Base-by-base conservation (phyloP, 257 asterid genomes). In the Gentiana straminea region DNA sequence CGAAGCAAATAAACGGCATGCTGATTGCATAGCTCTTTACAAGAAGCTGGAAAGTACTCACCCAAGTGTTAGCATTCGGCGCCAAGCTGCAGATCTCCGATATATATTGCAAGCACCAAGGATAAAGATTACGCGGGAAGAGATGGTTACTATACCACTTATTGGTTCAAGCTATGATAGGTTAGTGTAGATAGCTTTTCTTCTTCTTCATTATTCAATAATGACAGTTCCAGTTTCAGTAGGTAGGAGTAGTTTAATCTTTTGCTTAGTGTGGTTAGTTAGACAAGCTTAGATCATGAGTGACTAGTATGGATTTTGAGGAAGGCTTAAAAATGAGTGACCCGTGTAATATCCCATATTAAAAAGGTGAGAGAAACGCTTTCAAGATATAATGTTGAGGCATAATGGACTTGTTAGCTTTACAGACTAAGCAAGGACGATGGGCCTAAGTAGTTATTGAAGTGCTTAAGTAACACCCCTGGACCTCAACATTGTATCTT, bases 41-140 rank as follows among this genome's bases (percentile, higher is more conserved):
- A 70, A 66, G 69, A 89, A 83, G 56, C 68, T 92, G 78, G 98
- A 92, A 68, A 76, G 39, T 73, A 74, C 64, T 54, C 98, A 88
- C 61, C 97, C 98, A 7, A 83, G 84, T 69, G 69, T 81, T 67
- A 73, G 82, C 68, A 88, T 92, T 11, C 80, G 97, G 7, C 87
- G 98, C 57, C 97, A 92, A 80, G 98, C 98, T 62, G 77, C 83
- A 45, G 97, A 88, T 0, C 77, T 92, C 53, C 87, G 94, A 35
- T 92, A 91, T 80, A 91, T 91, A 55, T 70, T 88, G 73, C 97
- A 92, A 76, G 98, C 97, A 45, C 98, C 98, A 33, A 85, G 85
- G 86, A 78, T 92, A 55, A 92, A 88, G 84, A 92, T 92, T 67
- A 62, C 97, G 12, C 95, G 88, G 73, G 98, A 92, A 72, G 97